phyloP scores from a whole-genome alignment of 352 stramenopile genomes.

The Sclerospora graminicola region DNA sequence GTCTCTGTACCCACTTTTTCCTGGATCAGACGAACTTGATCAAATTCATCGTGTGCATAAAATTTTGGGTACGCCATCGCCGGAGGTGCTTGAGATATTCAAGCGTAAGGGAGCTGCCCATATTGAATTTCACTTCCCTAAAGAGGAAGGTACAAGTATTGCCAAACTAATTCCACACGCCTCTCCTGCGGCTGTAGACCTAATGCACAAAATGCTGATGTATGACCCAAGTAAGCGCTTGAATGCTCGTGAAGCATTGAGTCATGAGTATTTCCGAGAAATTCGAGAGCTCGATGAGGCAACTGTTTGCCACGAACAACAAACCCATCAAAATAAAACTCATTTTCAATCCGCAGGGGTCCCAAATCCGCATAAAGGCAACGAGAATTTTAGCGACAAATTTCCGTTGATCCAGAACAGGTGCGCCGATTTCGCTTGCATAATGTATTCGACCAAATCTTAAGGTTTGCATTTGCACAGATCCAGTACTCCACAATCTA shows the following conservation, averaged over 20 bases:
- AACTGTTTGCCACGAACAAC: conserved; percentile 20
- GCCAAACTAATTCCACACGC: conserved; percentile 86
- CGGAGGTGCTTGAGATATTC: conserved; percentile 84
- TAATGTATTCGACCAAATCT: too few species aligned
- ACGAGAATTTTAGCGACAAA: conserved; percentile 41
- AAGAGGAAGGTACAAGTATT: too few species aligned
- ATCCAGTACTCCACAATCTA: too few species aligned
- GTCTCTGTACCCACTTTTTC: conserved; percentile 91
- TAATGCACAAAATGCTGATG: too few species aligned
- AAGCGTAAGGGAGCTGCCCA: conserved; percentile 86
- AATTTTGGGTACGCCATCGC: conserved; percentile 86
- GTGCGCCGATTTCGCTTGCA: conserved; percentile 5
- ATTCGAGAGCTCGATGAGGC: conserved; percentile 74
- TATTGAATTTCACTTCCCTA: conserved; percentile 93
- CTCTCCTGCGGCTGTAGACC: conserved; percentile 81
- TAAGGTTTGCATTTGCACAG: too few species aligned
- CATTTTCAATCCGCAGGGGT: conserved; percentile 24
- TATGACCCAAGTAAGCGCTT: conserved; percentile 86
- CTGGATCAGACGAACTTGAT: conserved; percentile 90
- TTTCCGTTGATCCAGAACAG: conserved; percentile 40
- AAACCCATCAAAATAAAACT: conserved; percentile 20
- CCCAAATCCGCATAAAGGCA: too few species aligned
- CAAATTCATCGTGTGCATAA: conserved; percentile 94
- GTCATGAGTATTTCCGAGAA: conserved; percentile 86
- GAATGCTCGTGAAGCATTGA: conserved; percentile 82